Conservation (phyloP, 441 rosid species). For the Pelargonium cotyledonis region DNA sequence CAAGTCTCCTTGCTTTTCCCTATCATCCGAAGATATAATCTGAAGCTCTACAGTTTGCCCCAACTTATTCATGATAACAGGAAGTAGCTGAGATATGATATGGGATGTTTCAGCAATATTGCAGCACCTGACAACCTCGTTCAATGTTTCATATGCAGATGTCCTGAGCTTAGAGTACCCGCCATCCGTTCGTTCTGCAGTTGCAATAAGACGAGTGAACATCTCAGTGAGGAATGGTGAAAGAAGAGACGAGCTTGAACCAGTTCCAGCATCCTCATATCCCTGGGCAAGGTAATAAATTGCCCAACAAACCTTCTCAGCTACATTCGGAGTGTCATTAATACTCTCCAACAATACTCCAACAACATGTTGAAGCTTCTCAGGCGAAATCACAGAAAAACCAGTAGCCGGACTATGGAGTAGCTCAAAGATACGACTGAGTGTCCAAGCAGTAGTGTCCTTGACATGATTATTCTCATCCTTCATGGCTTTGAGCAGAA, state of each 20-base stretch:
- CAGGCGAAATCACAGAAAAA: conserved; percentile 34
- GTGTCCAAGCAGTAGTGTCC: conserved; percentile 66
- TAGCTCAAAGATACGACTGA: conserved; percentile 41
- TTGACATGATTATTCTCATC: conserved; percentile 70
- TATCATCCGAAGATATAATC: conserved; percentile 33
- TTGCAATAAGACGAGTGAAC: conserved; percentile 50
- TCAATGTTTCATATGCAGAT: conserved; percentile 45
- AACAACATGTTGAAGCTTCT: conserved; percentile 37
- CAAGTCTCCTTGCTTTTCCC: conserved; percentile 38
- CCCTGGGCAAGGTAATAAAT: conserved; percentile 60
- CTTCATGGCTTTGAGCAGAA: conserved; percentile 47
- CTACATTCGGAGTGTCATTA: conserved; percentile 53
- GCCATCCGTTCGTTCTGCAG: conserved; percentile 49
- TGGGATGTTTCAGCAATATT: conserved; percentile 41
- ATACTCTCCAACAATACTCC: conserved; percentile 39
- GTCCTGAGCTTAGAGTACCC: conserved; percentile 37
- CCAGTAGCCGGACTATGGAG: conserved; percentile 39
- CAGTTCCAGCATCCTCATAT: conserved; percentile 41
- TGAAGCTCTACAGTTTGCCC: conserved; percentile 37
- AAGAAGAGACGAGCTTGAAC: conserved; percentile 36
- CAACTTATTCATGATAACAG: conserved; percentile 38
- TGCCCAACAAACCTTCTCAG: conserved; percentile 72
- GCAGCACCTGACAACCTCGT: conserved; percentile 42
- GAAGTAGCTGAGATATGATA: conserved; percentile 36
- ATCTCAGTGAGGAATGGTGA: conserved; percentile 39